Evolutionary conservation across 768 basidiomycete genomes (phyloP).

Genomic region (Aureoboletus auriporus): DNA sequence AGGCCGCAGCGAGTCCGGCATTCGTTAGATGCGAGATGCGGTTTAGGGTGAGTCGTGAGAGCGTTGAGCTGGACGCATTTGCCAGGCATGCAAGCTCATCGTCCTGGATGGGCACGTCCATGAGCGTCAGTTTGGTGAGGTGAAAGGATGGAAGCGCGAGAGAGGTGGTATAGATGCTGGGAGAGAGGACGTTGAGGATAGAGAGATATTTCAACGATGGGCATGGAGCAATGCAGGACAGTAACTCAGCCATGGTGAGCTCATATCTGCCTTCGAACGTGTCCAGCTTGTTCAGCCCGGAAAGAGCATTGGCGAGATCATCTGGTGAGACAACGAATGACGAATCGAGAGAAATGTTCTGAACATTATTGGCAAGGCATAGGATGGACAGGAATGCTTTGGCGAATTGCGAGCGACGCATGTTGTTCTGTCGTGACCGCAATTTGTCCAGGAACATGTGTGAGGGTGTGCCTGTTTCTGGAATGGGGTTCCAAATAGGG

Average conservation of each 20-base stretch:
- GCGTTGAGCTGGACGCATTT: slow-evolving; percentile 1
- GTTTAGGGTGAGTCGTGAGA: slow-evolving; percentile 4
- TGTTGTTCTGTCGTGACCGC: too few species aligned
- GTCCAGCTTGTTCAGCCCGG: background rate
- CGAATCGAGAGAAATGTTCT: too few species aligned
- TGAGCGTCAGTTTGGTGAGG: background rate
- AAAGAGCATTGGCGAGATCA: background rate
- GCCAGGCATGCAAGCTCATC: slow-evolving; percentile 9
- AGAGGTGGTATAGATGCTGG: background rate
- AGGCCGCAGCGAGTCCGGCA: background rate
- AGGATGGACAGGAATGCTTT: too few species aligned
- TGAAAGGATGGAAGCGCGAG: background rate
- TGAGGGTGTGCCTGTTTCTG: too few species aligned
- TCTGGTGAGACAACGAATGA: background rate
- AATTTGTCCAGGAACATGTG: too few species aligned
- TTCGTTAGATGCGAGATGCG: background rate
- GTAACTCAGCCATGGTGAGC: background rate
- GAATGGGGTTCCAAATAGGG: too few species aligned
- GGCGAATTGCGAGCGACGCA: too few species aligned
- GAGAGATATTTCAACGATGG: slow-evolving; percentile 6
- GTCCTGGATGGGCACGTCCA: background rate
- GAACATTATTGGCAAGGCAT: too few species aligned
- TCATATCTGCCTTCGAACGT: background rate
- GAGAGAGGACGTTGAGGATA: background rate
- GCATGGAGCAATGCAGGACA: slow-evolving; percentile 6